A percentile compares a stretch with the other conserved stretches of the same genome.
Evolutionary conservation across 1,139 yeast species (phyloP).

Genomic region (Ogataea hybrid): DNA sequence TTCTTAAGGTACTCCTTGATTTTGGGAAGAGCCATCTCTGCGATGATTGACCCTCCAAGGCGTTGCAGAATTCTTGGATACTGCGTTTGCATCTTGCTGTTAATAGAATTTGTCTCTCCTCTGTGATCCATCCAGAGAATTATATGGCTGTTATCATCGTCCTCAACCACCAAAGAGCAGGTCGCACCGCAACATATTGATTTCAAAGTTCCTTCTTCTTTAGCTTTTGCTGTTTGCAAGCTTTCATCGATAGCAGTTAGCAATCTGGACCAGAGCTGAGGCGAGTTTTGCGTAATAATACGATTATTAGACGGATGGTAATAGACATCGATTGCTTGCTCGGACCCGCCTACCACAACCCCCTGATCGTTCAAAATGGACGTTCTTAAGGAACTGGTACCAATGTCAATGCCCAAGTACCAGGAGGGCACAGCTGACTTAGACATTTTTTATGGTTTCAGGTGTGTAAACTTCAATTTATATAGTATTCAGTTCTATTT

Average conservation of each 20-base stretch:
- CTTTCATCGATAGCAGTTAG: conserved; percentile 21
- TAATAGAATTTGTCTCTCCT: conserved; percentile 37
- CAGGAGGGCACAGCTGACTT: not conserved
- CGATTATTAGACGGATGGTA: conserved; percentile 23
- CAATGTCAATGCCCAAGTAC: conserved; percentile 52
- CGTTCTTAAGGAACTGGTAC: conserved; percentile 49
- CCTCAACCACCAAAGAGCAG: conserved; percentile 49
- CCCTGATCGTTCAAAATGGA: conserved; percentile 30
- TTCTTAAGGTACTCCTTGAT: conserved; percentile 35
- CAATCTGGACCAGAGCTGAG: conserved; percentile 36
- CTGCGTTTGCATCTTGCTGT: conserved; percentile 24
- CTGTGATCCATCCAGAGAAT: conserved; percentile 61
- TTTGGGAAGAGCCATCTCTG: conserved; percentile 60
- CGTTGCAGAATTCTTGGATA: conserved; percentile 20
- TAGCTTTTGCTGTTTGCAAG: conserved; percentile 4
- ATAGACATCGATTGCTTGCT: conserved; percentile 28
- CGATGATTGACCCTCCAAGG: conserved; percentile 48
- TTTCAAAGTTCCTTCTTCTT: conserved; percentile 18
- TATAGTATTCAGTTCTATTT: not conserved
- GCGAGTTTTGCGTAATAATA: conserved; percentile 43
- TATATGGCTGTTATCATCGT: conserved; percentile 27
- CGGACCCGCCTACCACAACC: conserved; percentile 18
- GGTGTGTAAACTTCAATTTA: conserved; percentile 1
- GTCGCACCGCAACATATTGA: conserved; percentile 46
- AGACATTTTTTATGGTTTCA: not conserved